Base-by-base conservation (phyloP, 75 land plant species). In the Pinus albicaulis region DNA sequence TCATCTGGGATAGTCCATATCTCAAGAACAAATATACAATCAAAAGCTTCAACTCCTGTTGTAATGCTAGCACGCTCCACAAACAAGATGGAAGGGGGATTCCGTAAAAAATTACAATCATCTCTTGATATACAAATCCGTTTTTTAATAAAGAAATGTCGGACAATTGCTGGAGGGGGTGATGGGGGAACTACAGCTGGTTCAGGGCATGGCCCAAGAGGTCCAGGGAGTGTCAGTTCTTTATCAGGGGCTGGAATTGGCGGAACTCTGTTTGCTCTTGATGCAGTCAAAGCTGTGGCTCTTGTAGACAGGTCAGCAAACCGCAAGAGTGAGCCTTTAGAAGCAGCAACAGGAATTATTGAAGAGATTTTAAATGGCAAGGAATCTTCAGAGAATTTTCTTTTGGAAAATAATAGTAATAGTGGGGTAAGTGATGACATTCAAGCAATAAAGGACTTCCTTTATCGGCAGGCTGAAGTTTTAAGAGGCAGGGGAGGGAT, bases 41-140 rank as follows among this genome's bases (percentile, higher is more conserved):
- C 76, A 19, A 93, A 90, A 76, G 80, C 81, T 68, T 85, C 98
- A 83, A 80, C 80, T 60, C 78, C 93, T 7, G 88, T 88, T 52
- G 89, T 91, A 36, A 85, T 90, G 77, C 74, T 89, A 36, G 89
- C 91, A 57, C 92, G 99, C 17, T 81, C 95, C 59, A 70, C 75
- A 15, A 91, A 58, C 76, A 98, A 90, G 81, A 36, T 80, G 34
- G 98, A 95, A 81, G 86, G 85, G 34, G 84, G 91, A 59, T 75
- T 82, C 34, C 85, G 86, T 59, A 95, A 89, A 81, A 98, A 91
- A 76, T 77, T 98, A 74, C 98, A 95, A 76, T 93, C 98, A 77
- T 92, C 98, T 34, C 85, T 95, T 56, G 99, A 98, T 59, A 82
- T 87, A 36, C 99, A 98, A 76, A 83, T 98, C 59, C 92, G 99